phyloP scores from a whole-genome alignment of 2,329 filamentous ascomycete genomes.

The Phialophora chinensis region DNA sequence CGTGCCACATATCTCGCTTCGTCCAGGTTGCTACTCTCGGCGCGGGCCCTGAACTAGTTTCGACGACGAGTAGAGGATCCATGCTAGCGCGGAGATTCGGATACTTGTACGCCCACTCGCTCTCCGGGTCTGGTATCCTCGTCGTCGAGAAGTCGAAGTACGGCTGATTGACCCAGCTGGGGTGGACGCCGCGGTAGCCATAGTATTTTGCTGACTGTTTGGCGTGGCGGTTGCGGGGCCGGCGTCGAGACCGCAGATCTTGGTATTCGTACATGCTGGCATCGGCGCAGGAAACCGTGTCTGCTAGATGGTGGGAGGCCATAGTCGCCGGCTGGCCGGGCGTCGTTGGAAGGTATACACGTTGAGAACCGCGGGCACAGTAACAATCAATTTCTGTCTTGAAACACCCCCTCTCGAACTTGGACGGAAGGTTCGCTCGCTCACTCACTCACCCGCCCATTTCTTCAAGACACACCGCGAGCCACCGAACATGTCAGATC shows the following conservation, averaged over 20 bases:
- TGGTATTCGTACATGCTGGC: neutral
- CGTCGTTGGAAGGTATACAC: neutral
- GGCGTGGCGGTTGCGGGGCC: conserved; percentile 20
- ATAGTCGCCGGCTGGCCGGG: neutral
- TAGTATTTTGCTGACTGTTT: conserved; percentile 36
- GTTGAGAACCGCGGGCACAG: neutral
- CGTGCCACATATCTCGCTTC: conserved; percentile 32
- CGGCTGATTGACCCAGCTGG: conserved; percentile 32
- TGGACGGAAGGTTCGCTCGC: neutral
- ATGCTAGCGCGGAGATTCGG: neutral
- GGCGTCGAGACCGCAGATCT: conserved; percentile 30
- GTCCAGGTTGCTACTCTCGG: conserved; percentile 22
- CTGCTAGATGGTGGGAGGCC: neutral
- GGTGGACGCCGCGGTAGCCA: conserved; percentile 33
- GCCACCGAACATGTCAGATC: neutral
- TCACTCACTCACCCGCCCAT: neutral
- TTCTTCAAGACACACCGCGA: neutral
- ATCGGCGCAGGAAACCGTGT: neutral
- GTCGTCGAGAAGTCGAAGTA: conserved; percentile 1
- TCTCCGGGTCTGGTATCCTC: neutral
- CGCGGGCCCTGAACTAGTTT: neutral
- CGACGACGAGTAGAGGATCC: conserved; percentile 6
- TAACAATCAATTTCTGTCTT: neutral
- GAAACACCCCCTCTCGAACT: neutral
- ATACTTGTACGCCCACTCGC: neutral